Evolutionary conservation across 768 basidiomycete genomes (phyloP).

Genomic region (Termitomyces sp.): DNA sequence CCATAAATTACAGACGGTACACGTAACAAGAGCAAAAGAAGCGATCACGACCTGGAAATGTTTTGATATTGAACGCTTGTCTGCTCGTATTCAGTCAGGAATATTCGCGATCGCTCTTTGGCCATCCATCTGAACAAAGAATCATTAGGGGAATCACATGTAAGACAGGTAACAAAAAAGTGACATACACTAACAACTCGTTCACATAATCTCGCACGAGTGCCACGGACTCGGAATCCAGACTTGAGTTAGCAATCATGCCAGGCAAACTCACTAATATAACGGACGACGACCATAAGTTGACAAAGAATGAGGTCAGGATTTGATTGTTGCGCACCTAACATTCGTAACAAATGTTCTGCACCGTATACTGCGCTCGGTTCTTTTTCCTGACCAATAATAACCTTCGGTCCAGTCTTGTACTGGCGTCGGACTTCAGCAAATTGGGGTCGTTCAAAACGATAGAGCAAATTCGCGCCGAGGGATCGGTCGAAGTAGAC

Average conservation of each 20-base stretch:
- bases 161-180: background rate
- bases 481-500: conserved; percentile 93
- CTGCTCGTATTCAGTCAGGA: conserved; percentile 76
- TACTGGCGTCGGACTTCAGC: conserved; percentile 70
- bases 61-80: conserved; percentile 80
- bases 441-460: conserved; percentile 94
- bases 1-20: background rate
- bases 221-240: conserved; percentile 83
- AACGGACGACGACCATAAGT: background rate
- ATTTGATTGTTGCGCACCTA: conserved; percentile 55
- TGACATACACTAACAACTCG: conserved; percentile 72
- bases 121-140: conserved; percentile 64
- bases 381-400: conserved; percentile 68
- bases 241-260: conserved; percentile 85
- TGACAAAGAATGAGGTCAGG: background rate
- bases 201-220: conserved; percentile 88
- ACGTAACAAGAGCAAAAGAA: background rate
- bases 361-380: conserved; percentile 93
- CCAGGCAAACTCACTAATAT: conserved; percentile 81
- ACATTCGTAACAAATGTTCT: conserved; percentile 88
- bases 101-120: conserved; percentile 67
- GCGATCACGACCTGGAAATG: conserved; percentile 62
- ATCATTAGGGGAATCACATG: background rate
- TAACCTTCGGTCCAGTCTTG: conserved; percentile 69
- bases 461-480: conserved; percentile 87